Evolutionary conservation across 768 basidiomycete species (phyloP).

Genomic region (Astraeus odoratus): DNA sequence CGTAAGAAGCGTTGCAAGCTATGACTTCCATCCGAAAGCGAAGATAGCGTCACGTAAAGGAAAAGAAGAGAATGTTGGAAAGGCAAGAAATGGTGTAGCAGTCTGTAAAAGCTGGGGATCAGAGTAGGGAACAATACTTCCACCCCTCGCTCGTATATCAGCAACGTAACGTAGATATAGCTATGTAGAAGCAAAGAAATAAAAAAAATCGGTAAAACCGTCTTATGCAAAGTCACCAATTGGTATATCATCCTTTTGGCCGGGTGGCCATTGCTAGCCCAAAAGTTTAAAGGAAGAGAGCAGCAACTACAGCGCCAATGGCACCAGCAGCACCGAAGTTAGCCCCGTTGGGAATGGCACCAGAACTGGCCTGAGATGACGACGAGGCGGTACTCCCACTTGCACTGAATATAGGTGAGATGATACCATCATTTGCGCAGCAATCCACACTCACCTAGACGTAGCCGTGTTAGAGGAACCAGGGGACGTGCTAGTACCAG

Average conservation of each 20-base stretch:
- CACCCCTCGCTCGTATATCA: slow-evolving; percentile 1
- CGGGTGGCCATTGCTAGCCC: not conserved
- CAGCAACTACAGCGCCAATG: slow-evolving; percentile 29
- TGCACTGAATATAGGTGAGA: slow-evolving; percentile 6
- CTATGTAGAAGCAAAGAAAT: slow-evolving; percentile 1
- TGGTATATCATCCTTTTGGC: slow-evolving; percentile 18
- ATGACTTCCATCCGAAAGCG: slow-evolving; percentile 15
- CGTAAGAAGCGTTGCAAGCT: slow-evolving; percentile 11
- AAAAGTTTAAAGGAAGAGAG: slow-evolving; percentile 29
- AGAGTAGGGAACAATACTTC: not conserved
- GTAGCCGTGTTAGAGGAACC: slow-evolving; percentile 2
- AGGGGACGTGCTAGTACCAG: not conserved
- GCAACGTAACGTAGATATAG: slow-evolving; percentile 13
- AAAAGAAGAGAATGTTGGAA: not conserved
- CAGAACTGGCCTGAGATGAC: slow-evolving; percentile 22
- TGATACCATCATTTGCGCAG: slow-evolving; percentile 1
- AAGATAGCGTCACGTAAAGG: slow-evolving; percentile 4
- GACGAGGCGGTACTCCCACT: slow-evolving; percentile 10
- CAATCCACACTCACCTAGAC: slow-evolving; percentile 16
- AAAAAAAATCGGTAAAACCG: slow-evolving; percentile 8
- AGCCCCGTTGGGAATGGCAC: slow-evolving; percentile 36
- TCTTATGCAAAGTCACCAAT: slow-evolving; percentile 11
- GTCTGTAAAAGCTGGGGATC: slow-evolving; percentile 3
- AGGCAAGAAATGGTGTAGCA: slow-evolving; percentile 4
- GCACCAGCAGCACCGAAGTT: slow-evolving; percentile 39